Conservation (phyloP, 2,329 filamentous ascomycete genomes). For the Plectosphaerella plurivora region DNA sequence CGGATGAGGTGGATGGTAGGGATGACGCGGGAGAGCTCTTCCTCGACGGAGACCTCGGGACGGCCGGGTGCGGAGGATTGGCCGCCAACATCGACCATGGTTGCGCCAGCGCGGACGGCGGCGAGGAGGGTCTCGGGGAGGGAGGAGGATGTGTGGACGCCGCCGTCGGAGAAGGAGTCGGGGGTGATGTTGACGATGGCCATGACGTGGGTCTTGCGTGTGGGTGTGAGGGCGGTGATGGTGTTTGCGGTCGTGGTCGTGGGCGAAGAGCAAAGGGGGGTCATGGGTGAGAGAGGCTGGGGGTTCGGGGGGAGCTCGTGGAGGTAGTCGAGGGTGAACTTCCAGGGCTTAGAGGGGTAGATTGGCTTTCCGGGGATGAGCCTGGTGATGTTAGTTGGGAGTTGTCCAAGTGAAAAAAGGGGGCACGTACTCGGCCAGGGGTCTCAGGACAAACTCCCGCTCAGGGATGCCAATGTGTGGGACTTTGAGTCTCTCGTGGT, state of each 20-base stretch:
- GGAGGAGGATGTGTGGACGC: constrained; percentile 50
- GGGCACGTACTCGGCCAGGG: constrained; percentile 66
- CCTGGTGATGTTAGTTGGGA: constrained; percentile 24
- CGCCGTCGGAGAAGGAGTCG: constrained; percentile 95
- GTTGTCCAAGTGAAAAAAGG: not conserved
- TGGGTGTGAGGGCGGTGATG: constrained; percentile 53
- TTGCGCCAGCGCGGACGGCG: constrained; percentile 67
- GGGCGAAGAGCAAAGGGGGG: constrained; percentile 42
- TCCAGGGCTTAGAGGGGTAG: constrained; percentile 52
- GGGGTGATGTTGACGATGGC: constrained; percentile 92
- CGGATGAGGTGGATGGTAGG: constrained; percentile 75
- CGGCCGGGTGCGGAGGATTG: constrained; percentile 85
- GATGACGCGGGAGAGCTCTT: constrained; percentile 74
- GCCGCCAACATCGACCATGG: constrained; percentile 87
- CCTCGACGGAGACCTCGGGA: constrained; percentile 60
- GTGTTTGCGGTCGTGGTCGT: constrained; percentile 31
- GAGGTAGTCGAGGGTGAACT: constrained; percentile 55
- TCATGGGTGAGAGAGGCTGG: constrained; percentile 53
- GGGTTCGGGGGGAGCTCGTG: constrained; percentile 49
- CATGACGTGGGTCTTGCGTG: constrained; percentile 75
- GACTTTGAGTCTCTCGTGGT: constrained; percentile 70
- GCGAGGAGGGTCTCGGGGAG: constrained; percentile 54
- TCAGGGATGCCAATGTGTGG: constrained; percentile 85
- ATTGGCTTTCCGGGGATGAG: constrained; percentile 52
- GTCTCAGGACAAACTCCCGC: constrained; percentile 88